phyloP scores from a whole-genome alignment of 805 yeast species.

The Schizosaccharomyces osmophilus region DNA sequence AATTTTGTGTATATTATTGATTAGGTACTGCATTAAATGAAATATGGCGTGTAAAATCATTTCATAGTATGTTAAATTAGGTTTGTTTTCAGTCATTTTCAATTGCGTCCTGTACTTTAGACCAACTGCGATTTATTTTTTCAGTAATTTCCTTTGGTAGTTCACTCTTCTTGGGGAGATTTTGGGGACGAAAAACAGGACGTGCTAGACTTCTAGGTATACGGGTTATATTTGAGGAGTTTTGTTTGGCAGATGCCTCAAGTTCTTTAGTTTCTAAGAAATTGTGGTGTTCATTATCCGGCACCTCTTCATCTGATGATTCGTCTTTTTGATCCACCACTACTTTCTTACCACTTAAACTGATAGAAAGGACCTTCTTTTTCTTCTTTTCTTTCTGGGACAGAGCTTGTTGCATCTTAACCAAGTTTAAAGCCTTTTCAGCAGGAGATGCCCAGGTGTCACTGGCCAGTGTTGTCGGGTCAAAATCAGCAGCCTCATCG shows the following conservation, averaged over 20 bases:
- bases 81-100: background rate
- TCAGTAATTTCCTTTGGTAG: background rate
- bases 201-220: background rate
- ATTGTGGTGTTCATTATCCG: background rate
- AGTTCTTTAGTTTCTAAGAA: background rate
- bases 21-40: too few relatives aligned
- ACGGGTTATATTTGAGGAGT: background rate
- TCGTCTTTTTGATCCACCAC: background rate
- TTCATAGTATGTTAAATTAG: too few relatives aligned
- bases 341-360: background rate
- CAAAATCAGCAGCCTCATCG: conserved; percentile 79
- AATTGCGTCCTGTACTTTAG: background rate
- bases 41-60: too few relatives aligned
- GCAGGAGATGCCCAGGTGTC: conserved; percentile 56
- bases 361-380: background rate
- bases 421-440: conserved; percentile 69
- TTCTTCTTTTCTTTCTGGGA: background rate
- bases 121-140: background rate
- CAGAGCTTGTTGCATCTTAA: conserved; percentile 58
- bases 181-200: background rate
- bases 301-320: background rate
- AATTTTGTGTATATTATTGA: too few relatives aligned
- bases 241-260: background rate
- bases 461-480: conserved; percentile 27
- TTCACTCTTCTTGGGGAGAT: background rate